phyloP scores from a whole-genome alignment of 169 alveolate species.

The Miamiensis avidus region DNA sequence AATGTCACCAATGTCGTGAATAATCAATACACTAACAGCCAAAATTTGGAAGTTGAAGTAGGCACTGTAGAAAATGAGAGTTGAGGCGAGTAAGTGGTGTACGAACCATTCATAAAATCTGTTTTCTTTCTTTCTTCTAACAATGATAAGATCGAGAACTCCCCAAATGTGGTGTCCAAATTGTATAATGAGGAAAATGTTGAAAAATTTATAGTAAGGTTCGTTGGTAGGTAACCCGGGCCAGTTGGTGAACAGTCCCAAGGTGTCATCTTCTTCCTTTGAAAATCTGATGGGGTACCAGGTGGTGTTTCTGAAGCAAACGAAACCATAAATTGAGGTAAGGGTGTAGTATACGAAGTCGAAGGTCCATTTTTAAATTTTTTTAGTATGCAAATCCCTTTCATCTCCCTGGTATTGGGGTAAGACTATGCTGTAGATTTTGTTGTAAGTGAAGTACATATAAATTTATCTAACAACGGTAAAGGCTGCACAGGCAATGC shows the following conservation, averaged over 20 bases:
- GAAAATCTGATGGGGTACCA: neutral
- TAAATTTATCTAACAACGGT: neutral
- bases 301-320: neutral
- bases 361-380: neutral
- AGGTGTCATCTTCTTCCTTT: neutral
- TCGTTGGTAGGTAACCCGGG: neutral
- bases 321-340: neutral
- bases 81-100: constrained; percentile 40
- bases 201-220: neutral
- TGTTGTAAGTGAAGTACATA: neutral
- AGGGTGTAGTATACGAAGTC: neutral
- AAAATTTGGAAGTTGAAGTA: constrained; percentile 13
- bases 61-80: constrained; percentile 33
- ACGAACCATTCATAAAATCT: constrained; percentile 38
- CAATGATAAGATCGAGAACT: constrained; percentile 3
- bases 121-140: constrained; percentile 28
- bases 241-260: neutral
- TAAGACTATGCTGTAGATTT: neutral
- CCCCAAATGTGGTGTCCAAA: constrained; percentile 17
- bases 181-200: neutral
- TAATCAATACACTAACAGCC: constrained; percentile 23
- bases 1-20: constrained; percentile 45
- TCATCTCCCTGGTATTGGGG: neutral
- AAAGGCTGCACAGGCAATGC: neutral
- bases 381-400: neutral